A percentile compares a stretch with the other conserved stretches of the same genome.
Conservation (phyloP, 345 rosid species). For the Eucalyptus sp. region DNA sequence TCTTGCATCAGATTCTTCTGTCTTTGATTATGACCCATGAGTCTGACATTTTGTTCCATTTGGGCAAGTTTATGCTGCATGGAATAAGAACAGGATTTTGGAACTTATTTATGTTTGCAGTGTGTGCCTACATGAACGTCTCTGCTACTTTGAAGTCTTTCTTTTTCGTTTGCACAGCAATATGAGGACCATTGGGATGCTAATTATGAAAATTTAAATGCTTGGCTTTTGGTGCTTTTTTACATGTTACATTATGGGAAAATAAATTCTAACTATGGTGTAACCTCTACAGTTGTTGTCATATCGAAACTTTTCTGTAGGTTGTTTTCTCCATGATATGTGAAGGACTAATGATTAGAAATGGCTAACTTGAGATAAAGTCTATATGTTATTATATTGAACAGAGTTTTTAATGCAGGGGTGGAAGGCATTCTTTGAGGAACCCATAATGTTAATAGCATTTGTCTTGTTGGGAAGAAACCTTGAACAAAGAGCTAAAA, state of each 20-base stretch:
- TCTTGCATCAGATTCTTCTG: neutral
- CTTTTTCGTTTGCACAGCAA: neutral
- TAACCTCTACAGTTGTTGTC: neutral
- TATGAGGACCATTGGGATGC: neutral
- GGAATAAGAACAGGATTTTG: neutral
- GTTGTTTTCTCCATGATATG: neutral
- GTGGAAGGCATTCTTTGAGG: constrained; percentile 97
- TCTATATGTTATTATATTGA: neutral
- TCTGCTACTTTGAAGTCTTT: neutral
- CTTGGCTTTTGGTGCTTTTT: neutral
- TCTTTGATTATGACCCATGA: neutral
- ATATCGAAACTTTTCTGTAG: neutral
- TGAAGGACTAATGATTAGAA: neutral
- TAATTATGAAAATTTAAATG: neutral
- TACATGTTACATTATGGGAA: neutral
- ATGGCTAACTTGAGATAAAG: neutral
- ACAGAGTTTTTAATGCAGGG: constrained; percentile 36
- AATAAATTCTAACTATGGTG: neutral
- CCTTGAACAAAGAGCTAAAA: constrained; percentile 97
- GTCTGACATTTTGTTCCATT: neutral
- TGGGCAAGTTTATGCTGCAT: neutral
- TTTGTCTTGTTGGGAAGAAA: constrained; percentile 93
- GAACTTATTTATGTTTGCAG: neutral
- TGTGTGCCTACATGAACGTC: neutral
- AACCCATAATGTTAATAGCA: constrained; percentile 89